These are phyloP conservation scores for Rhodotorula sp. DNA, from an alignment of 1,284 basidiomycete species.

Conservation along the genomic window DNA sequence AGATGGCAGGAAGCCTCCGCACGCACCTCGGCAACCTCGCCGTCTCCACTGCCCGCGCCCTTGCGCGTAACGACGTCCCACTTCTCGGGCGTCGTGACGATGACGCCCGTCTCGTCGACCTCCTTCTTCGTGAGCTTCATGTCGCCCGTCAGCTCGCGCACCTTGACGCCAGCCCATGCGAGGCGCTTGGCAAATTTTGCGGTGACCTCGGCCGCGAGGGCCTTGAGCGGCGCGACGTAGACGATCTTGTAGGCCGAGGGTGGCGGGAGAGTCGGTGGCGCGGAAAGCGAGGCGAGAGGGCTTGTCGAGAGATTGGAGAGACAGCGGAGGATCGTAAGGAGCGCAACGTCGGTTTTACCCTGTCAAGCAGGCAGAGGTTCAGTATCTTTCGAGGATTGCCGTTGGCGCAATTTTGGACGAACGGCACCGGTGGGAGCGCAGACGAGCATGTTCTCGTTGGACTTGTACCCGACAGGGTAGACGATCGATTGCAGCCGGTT, in stretches of 20 bases:
- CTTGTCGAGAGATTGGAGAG: conserved; percentile 54
- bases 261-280: conserved; percentile 45
- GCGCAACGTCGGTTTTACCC: conserved; percentile 99
- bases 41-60: conserved; percentile 82
- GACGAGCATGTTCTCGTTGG: conserved; percentile 95
- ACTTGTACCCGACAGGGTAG: conserved; percentile 86
- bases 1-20: fast-evolving
- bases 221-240: conserved; percentile 99
- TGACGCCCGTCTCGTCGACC: conserved; percentile 94
- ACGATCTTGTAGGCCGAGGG: conserved; percentile 80
- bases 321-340: conserved; percentile 81
- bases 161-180: conserved; percentile 83
- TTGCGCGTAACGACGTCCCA: conserved; percentile 99
- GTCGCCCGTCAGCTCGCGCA: conserved; percentile 94
- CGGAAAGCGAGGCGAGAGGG: conserved; percentile 56
- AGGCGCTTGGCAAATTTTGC: conserved; percentile 88
- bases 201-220: conserved; percentile 91
- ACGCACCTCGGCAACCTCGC: conserved; percentile 82
- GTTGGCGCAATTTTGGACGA: conserved; percentile 48
- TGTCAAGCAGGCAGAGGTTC: conserved; percentile 48
- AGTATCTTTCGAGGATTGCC: neutral
- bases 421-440: conserved; percentile 96
- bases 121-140: conserved; percentile 97
- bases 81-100: conserved; percentile 98
- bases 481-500: conserved; percentile 97